Evolutionary conservation across 331 rosid species (phyloP).

Genomic region (Saraca asoca): DNA sequence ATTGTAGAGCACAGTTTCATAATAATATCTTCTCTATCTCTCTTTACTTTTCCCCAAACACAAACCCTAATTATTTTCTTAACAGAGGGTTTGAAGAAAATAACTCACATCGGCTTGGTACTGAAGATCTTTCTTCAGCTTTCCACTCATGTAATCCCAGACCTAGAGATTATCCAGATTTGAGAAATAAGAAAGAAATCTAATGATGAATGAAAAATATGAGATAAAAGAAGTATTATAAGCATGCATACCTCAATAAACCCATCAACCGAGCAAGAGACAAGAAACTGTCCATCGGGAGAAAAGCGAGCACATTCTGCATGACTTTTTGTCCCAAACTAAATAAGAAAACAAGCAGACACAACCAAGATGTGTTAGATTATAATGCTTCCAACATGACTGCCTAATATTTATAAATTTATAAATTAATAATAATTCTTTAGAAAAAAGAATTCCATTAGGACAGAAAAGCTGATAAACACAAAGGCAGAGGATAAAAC

Average conservation of each 20-base stretch:
- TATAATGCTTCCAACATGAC: background rate
- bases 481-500: background rate
- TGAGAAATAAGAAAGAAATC: conserved; percentile 35
- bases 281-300: conserved; percentile 98
- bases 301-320: conserved; percentile 97
- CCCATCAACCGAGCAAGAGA: conserved; percentile 93
- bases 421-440: too few relatives aligned
- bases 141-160: conserved; percentile 97
- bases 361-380: conserved; percentile 26
- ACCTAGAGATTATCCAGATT: conserved; percentile 52
- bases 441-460: too few relatives aligned
- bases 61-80: too few relatives aligned
- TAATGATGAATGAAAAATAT: conserved; percentile 3
- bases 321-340: conserved; percentile 97
- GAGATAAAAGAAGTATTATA: conserved; percentile 14
- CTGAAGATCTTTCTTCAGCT: conserved; percentile 97
- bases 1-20: too few relatives aligned
- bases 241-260: conserved; percentile 76
- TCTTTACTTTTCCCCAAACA: too few relatives aligned
- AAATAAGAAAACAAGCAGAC: conserved; percentile 28
- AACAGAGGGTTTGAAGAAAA: conserved; percentile 31
- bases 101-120: conserved; percentile 98
- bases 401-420: background rate
- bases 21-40: too few relatives aligned
- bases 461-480: background rate